These are phyloP conservation scores for Linum lewisii DNA, from an alignment of 345 rosid species.

Conservation along the genomic window DNA sequence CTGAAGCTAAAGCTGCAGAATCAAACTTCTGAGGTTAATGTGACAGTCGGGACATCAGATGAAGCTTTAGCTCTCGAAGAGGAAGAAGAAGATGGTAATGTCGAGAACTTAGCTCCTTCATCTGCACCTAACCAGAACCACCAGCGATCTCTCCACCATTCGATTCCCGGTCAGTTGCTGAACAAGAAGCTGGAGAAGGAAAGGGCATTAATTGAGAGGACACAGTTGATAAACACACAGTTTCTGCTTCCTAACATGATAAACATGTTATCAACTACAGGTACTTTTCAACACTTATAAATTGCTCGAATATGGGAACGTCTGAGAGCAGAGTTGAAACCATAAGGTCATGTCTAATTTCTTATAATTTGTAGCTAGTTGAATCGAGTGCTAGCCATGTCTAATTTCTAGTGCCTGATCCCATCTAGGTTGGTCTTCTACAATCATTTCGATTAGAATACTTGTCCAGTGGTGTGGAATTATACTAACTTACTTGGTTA, in stretches of 20 bases:
- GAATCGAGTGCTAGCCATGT: no score
- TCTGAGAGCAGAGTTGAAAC: no score
- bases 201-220: conserved; percentile 52
- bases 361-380: no score
- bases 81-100: conserved; percentile 18
- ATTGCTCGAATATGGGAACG: no score
- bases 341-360: no score
- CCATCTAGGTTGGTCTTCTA: no score
- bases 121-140: conserved; percentile 71
- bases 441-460: background rate
- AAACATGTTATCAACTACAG: no score
- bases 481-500: background rate
- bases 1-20: conserved; percentile 51
- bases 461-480: background rate
- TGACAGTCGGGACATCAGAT: conserved; percentile 8
- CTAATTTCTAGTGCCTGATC: no score
- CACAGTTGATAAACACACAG: no score
- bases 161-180: conserved; percentile 52
- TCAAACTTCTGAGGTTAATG: conserved; percentile 35
- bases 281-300: no score
- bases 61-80: conserved; percentile 22
- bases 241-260: no score
- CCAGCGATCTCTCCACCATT: conserved; percentile 54
- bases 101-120: conserved; percentile 22
- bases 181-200: conserved; percentile 71